These are phyloP conservation scores for Euphrasia arctica DNA, from an alignment of 305 asterid species.

Conservation along the genomic window DNA sequence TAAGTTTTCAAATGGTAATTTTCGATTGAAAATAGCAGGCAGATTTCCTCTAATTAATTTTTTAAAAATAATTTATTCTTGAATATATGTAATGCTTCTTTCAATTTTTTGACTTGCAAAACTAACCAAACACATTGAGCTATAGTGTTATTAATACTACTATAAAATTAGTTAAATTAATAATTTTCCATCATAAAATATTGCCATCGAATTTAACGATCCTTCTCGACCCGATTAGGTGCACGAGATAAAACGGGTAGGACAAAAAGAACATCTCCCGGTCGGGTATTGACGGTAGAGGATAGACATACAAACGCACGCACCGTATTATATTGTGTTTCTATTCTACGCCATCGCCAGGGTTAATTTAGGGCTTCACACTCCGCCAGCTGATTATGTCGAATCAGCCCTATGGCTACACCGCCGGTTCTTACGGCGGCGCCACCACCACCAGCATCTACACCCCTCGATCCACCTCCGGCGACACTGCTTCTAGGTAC, in stretches of 20 bases:
- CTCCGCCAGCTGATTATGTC: conserved; percentile 36
- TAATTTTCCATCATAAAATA: no score
- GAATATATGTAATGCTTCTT: no score
- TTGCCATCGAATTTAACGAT: no score
- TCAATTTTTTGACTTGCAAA: no score
- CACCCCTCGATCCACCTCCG: conserved; percentile 43
- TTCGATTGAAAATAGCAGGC: no score
- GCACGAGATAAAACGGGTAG: not conserved
- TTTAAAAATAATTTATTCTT: no score
- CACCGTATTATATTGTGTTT: not conserved
- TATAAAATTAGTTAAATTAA: no score
- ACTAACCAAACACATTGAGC: no score
- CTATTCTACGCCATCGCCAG: not conserved
- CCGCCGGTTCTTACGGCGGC: conserved; percentile 39
- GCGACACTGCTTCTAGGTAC: conserved; percentile 55
- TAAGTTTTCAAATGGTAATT: no score
- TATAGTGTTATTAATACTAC: no score
- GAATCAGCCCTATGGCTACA: conserved; percentile 59
- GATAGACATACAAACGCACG: not conserved
- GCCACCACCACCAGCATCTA: conserved; percentile 35
- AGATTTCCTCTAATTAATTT: no score
- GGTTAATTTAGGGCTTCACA: conserved; percentile 33
- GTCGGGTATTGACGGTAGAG: not conserved
- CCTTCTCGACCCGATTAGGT: not conserved
- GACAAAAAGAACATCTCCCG: not conserved